These are phyloP conservation scores for Ochromonas danica DNA, from an alignment of 108 stramenopile species.

Conservation along the genomic window DNA sequence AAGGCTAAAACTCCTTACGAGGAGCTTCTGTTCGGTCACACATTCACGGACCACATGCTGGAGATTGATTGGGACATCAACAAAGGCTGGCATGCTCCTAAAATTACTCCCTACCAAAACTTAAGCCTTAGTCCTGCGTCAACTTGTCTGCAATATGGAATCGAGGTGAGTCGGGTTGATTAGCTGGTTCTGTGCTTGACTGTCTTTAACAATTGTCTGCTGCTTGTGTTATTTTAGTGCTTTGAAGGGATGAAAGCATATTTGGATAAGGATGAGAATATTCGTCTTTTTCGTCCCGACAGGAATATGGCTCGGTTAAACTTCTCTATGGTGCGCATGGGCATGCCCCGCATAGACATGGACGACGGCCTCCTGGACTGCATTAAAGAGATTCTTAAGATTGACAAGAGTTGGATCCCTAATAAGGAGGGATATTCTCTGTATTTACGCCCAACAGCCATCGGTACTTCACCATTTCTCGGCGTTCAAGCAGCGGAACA, in stretches of 20 bases:
- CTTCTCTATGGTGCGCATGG: slow-evolving; percentile 46
- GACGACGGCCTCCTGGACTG: background rate
- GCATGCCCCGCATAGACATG: background rate
- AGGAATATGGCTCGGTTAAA: slow-evolving; percentile 77
- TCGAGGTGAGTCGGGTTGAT: background rate
- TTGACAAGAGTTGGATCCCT: slow-evolving; percentile 84
- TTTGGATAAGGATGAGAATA: slow-evolving; percentile 45
- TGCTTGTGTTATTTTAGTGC: slow-evolving; percentile 69
- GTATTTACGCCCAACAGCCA: slow-evolving; percentile 91
- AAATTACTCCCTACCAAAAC: slow-evolving; percentile 72
- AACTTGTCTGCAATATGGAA: slow-evolving; percentile 77
- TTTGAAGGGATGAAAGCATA: slow-evolving; percentile 80
- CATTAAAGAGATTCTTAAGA: slow-evolving; percentile 35
- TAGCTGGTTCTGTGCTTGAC: slow-evolving; percentile 7
- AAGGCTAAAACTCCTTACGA: slow-evolving; percentile 48
- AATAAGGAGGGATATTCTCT: slow-evolving; percentile 87
- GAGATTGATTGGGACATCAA: slow-evolving; percentile 68
- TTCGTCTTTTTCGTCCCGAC: slow-evolving; percentile 86
- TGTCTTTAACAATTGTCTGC: slow-evolving; percentile 11
- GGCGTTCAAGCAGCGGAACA: slow-evolving; percentile 68
- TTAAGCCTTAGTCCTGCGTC: slow-evolving; percentile 78
- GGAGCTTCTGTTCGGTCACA: slow-evolving; percentile 61
- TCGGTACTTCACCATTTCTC: slow-evolving; percentile 78
- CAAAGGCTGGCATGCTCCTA: slow-evolving; percentile 72
- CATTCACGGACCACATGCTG: slow-evolving; percentile 89